Evolutionary conservation across 2,329 filamentous ascomycete species (phyloP).

Genomic region (Phoma sp.): DNA sequence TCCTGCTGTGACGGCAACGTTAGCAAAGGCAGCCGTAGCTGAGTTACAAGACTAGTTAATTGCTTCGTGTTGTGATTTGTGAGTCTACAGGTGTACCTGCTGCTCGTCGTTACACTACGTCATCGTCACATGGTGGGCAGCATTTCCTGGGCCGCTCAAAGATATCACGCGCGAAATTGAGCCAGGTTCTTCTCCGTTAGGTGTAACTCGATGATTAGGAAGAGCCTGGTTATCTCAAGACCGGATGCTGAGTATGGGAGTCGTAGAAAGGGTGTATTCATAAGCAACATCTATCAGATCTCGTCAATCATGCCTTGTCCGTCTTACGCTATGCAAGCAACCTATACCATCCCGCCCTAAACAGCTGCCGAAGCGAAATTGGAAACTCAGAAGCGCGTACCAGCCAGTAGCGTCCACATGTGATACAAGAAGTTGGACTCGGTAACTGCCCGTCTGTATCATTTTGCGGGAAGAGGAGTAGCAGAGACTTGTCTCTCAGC

Average conservation of each 20-base stretch:
- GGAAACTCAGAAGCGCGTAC: slow-evolving; percentile 4
- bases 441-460: slow-evolving; percentile 16
- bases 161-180: neutral
- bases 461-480: slow-evolving; percentile 16
- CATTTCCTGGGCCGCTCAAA: neutral
- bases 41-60: slow-evolving; percentile 5
- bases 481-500: slow-evolving; percentile 6
- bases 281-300: slow-evolving; percentile 9
- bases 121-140: slow-evolving; percentile 1
- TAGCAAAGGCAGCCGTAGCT: slow-evolving; percentile 3
- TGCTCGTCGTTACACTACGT: neutral
- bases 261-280: neutral
- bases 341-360: slow-evolving; percentile 14
- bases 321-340: slow-evolving; percentile 19
- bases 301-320: neutral
- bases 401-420: neutral
- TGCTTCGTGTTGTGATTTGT: neutral
- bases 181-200: neutral
- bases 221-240: neutral
- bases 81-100: neutral
- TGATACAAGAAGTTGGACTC: neutral
- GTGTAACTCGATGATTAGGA: neutral
- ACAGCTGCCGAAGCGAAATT: slow-evolving; percentile 12
- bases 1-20: neutral
- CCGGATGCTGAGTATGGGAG: neutral